Evolutionary conservation across 106 monocot species (phyloP).

Genomic region (Alisma plantagoaquatica): DNA sequence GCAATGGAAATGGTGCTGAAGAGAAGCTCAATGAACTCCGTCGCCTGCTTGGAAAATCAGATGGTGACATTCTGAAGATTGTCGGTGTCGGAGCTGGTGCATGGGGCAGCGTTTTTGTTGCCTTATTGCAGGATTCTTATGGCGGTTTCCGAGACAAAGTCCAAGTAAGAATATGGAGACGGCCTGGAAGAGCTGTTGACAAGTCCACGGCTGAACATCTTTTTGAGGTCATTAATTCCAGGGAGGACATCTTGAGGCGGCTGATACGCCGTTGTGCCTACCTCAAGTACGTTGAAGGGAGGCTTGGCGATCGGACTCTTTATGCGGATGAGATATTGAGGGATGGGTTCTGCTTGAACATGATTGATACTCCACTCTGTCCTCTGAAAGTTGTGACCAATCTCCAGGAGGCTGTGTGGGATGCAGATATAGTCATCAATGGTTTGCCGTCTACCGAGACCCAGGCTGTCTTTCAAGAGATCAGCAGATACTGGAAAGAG

Average conservation of each 20-base stretch:
- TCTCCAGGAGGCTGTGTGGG: conserved; percentile 93
- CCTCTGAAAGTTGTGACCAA: conserved; percentile 88
- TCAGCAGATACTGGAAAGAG: conserved; percentile 83
- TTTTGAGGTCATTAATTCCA: conserved; percentile 80
- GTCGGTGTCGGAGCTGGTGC: conserved; percentile 83
- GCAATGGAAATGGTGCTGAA: conserved; percentile 45
- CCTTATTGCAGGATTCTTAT: conserved; percentile 67
- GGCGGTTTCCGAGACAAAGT: conserved; percentile 69
- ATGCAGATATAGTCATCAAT: conserved; percentile 81
- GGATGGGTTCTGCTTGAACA: conserved; percentile 88
- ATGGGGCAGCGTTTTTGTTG: conserved; percentile 81
- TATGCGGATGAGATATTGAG: conserved; percentile 83
- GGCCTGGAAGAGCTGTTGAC: conserved; percentile 55
- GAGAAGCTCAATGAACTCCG: conserved; percentile 82
- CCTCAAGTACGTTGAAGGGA: conserved; percentile 73
- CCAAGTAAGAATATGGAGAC: conserved; percentile 71
- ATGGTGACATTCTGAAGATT: conserved; percentile 56
- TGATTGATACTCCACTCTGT: conserved; percentile 84
- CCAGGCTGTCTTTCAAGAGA: conserved; percentile 64
- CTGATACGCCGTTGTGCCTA: conserved; percentile 64
- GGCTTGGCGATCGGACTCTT: conserved; percentile 64
- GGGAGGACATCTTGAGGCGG: conserved; percentile 66
- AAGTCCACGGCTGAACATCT: conserved; percentile 65
- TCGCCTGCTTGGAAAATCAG: conserved; percentile 49
- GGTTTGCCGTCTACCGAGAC: conserved; percentile 89